phyloP scores from a whole-genome alignment of 1,139 yeast species.

The Candida anutae region DNA sequence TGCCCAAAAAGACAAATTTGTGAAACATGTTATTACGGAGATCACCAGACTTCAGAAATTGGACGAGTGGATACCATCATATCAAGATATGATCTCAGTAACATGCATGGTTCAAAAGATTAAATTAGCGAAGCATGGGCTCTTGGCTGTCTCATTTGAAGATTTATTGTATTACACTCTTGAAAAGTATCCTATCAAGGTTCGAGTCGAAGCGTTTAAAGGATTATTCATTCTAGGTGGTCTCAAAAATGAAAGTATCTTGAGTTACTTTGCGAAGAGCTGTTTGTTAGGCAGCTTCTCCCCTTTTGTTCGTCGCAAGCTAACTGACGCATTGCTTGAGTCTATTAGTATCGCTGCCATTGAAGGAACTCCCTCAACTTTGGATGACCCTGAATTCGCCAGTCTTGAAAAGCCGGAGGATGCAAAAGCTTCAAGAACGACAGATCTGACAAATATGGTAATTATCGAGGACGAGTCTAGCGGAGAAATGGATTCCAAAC shows the following conservation, averaged over 20 bases:
- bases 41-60: slow-evolving; percentile 68
- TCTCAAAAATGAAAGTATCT: slow-evolving; percentile 50
- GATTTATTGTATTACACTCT: slow-evolving; percentile 47
- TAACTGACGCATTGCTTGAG: slow-evolving; percentile 41
- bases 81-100: slow-evolving; percentile 49
- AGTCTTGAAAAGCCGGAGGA: slow-evolving; percentile 22
- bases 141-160: slow-evolving; percentile 43
- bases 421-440: slow-evolving; percentile 7
- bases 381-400: slow-evolving; percentile 56
- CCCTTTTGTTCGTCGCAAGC: slow-evolving; percentile 41
- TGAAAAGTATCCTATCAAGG: slow-evolving; percentile 39
- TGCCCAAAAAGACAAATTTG: slow-evolving; percentile 14
- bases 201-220: slow-evolving; percentile 62
- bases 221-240: slow-evolving; percentile 74
- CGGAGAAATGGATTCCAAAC: slow-evolving; percentile 37
- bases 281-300: slow-evolving; percentile 48
- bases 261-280: slow-evolving; percentile 55
- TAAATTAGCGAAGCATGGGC: slow-evolving; percentile 50
- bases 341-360: slow-evolving; percentile 66
- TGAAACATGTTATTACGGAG: slow-evolving; percentile 30
- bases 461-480: slow-evolving; percentile 44
- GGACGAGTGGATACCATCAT: slow-evolving; percentile 84
- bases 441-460: slow-evolving; percentile 26
- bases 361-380: slow-evolving; percentile 45
- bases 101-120: slow-evolving; percentile 55